Evolutionary conservation across 345 rosid genomes (phyloP).

Genomic region (Citrus hindsii): DNA sequence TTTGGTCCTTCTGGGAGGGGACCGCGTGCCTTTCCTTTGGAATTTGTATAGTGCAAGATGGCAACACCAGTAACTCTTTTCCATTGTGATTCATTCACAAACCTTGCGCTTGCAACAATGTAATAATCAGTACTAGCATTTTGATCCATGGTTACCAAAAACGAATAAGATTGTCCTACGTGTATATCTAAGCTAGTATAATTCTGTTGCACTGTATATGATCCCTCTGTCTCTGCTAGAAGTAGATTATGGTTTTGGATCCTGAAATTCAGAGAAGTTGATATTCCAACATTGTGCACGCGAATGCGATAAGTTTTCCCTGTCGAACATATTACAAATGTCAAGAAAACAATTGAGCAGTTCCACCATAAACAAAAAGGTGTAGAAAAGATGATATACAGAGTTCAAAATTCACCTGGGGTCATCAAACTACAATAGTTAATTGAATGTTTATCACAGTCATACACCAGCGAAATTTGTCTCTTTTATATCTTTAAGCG

Average conservation of each 20-base stretch:
- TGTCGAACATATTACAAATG: slow-evolving; percentile 28
- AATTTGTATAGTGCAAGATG: slow-evolving; percentile 83
- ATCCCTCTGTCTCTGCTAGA: slow-evolving; percentile 90
- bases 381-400: background rate
- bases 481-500: background rate
- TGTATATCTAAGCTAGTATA: slow-evolving; percentile 98
- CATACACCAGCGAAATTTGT: background rate
- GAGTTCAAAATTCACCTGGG: background rate
- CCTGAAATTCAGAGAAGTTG: slow-evolving; percentile 93
- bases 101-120: slow-evolving; percentile 93
- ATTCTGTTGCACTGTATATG: slow-evolving; percentile 95
- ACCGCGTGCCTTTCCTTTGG: slow-evolving; percentile 90
- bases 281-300: slow-evolving; percentile 88
- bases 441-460: background rate
- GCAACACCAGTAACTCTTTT: slow-evolving; percentile 94
- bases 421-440: background rate
- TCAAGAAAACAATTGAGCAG: background rate
- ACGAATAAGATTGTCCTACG: slow-evolving; percentile 90
- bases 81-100: slow-evolving; percentile 88
- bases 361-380: background rate
- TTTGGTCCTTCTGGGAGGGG: slow-evolving; percentile 81
- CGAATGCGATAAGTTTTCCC: slow-evolving; percentile 89
- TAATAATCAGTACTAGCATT: slow-evolving; percentile 96
- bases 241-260: slow-evolving; percentile 91
- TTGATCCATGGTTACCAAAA: slow-evolving; percentile 92